Conservation (phyloP, 371 early-diverging fungal species). For the Apophysomyces trapeziformis region DNA sequence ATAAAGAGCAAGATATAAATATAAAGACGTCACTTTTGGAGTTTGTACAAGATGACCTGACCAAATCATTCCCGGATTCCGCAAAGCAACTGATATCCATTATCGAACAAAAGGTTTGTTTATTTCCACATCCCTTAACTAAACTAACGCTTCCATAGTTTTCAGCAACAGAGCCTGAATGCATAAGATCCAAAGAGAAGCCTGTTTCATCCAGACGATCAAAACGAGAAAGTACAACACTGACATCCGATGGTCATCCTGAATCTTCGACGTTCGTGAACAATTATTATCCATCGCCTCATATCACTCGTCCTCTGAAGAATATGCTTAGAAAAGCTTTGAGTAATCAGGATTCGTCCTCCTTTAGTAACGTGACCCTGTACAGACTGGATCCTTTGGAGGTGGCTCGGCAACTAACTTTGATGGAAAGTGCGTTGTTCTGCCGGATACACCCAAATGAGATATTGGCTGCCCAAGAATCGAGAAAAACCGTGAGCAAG, state of each 20-base stretch:
- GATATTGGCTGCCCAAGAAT: constrained; percentile 58
- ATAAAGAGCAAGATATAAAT: constrained; percentile 63
- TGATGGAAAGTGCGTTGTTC: constrained; percentile 66
- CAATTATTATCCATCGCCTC: constrained; percentile 22
- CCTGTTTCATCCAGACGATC: neutral
- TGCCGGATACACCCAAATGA: constrained; percentile 67
- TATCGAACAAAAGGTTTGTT: constrained; percentile 40
- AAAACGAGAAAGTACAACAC: neutral
- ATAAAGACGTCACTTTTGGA: constrained; percentile 28
- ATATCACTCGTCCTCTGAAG: constrained; percentile 36
- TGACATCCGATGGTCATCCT: neutral
- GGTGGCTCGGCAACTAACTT: constrained; percentile 78
- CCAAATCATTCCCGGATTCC: constrained; percentile 40
- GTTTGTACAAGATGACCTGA: constrained; percentile 37
- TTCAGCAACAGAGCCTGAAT: neutral
- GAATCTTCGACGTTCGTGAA: neutral
- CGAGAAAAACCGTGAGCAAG: constrained; percentile 55
- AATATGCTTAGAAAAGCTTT: constrained; percentile 39
- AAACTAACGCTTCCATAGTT: neutral
- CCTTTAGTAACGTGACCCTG: neutral
- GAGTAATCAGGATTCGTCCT: constrained; percentile 20
- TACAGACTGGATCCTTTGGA: constrained; percentile 75
- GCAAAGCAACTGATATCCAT: constrained; percentile 45
- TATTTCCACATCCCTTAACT: neutral
- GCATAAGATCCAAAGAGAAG: neutral